These are phyloP conservation scores for Picea glauca DNA, from an alignment of 75 land plant species.

Conservation along the genomic window DNA sequence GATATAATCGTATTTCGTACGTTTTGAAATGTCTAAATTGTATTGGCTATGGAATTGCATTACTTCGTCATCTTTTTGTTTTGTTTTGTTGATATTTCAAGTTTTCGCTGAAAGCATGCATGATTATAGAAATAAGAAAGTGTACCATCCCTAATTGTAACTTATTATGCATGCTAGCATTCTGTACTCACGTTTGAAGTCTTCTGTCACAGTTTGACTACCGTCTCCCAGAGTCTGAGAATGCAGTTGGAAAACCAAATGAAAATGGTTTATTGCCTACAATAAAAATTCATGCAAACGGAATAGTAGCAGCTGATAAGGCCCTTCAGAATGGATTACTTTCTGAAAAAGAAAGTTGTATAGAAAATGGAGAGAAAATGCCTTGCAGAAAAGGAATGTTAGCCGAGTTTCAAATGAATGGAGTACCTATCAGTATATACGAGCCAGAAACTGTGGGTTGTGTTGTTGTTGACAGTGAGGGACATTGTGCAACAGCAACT, in stretches of 20 bases:
- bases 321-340: not conserved
- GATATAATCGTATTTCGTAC: not conserved
- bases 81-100: not conserved
- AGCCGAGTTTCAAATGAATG: constrained; percentile 39
- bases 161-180: not conserved
- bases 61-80: not conserved
- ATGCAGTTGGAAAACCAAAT: not conserved
- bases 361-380: not conserved
- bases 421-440: constrained; percentile 57
- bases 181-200: not conserved
- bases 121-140: not conserved
- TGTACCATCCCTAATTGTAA: not conserved
- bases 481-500: constrained; percentile 88
- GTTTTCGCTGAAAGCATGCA: not conserved
- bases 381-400: not conserved
- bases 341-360: not conserved
- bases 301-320: not conserved
- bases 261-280: constrained; percentile 5
- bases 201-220: constrained; percentile 36
- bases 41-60: no score
- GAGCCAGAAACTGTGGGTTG: constrained; percentile 92
- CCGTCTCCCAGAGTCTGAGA: constrained; percentile 16
- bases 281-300: not conserved
- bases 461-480: constrained; percentile 75
- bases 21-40: not conserved